Percentiles rank a stretch among this genome's conserved stretches.
These are phyloP conservation scores for Penicillium sp. DNA, from an alignment of 2,329 filamentous ascomycete genomes.

Conservation along the genomic window DNA sequence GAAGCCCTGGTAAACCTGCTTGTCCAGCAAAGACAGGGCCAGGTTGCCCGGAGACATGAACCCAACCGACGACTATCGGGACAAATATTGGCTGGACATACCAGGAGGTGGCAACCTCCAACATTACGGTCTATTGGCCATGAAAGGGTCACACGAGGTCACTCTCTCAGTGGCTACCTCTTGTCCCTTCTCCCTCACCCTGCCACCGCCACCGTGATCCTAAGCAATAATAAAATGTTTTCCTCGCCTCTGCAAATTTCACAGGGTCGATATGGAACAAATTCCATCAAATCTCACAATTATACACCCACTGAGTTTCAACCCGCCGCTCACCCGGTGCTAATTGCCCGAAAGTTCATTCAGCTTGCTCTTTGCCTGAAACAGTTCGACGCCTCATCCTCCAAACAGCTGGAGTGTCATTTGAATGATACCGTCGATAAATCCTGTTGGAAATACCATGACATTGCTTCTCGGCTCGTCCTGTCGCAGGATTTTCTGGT, in stretches of 20 bases:
- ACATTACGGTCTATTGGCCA: slow-evolving; percentile 14
- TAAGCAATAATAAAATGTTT: slow-evolving; percentile 18
- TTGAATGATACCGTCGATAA: slow-evolving; percentile 10
- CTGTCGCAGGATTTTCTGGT: slow-evolving; percentile 51
- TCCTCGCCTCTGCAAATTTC: slow-evolving; percentile 17
- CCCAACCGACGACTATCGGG: not conserved
- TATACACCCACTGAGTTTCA: not conserved
- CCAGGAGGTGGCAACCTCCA: not conserved
- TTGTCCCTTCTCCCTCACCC: slow-evolving; percentile 21
- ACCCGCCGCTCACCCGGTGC: slow-evolving; percentile 14
- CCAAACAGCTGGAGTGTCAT: slow-evolving; percentile 2
- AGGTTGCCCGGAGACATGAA: not conserved
- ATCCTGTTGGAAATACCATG: slow-evolving; percentile 12
- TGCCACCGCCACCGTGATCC: slow-evolving; percentile 7
- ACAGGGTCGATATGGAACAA: not conserved
- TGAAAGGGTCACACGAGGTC: slow-evolving; percentile 17
- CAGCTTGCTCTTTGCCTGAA: slow-evolving; percentile 24
- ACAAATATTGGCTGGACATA: not conserved
- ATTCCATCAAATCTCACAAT: not conserved
- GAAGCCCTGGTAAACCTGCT: slow-evolving; percentile 14
- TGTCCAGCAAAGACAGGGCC: not conserved
- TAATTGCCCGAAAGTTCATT: slow-evolving; percentile 20
- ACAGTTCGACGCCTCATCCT: slow-evolving; percentile 8
- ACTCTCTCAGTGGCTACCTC: slow-evolving; percentile 22
- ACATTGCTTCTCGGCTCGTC: slow-evolving; percentile 31